Evolutionary conservation across 495 filamentous ascomycete genomes (phyloP).

Genomic region (Trypethelium eluteriae): DNA sequence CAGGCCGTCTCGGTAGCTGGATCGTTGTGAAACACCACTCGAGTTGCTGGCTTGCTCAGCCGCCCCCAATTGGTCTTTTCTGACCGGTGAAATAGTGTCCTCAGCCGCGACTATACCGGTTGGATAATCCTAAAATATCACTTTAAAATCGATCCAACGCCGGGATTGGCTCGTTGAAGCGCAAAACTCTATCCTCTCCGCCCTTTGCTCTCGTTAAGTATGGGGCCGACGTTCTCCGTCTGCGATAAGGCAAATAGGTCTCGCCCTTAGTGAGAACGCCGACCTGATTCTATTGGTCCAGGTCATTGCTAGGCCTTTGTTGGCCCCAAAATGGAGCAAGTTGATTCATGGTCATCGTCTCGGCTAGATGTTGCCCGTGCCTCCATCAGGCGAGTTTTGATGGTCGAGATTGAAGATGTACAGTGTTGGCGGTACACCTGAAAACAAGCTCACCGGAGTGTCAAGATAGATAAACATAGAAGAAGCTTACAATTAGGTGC

Average conservation of each 20-base stretch:
- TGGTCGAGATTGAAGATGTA: not conserved
- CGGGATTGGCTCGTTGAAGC: not conserved
- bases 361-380: not conserved
- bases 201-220: not conserved
- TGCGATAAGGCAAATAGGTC: not conserved
- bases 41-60: not conserved
- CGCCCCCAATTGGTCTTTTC: not conserved
- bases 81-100: constrained; percentile 4
- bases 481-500: not conserved
- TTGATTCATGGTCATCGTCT: not conserved
- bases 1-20: not conserved
- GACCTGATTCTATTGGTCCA: too few relatives aligned
- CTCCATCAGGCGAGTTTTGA: not conserved
- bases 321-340: not conserved
- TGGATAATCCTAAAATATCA: not conserved
- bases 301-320: not conserved
- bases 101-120: not conserved
- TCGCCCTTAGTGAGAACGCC: not conserved
- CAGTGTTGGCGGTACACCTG: not conserved
- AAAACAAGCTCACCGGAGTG: not conserved
- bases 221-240: not conserved
- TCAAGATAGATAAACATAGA: constrained; percentile 4
- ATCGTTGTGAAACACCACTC: not conserved
- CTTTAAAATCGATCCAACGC: not conserved
- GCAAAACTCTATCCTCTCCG: not conserved